Evolutionary conservation across 495 filamentous ascomycete species (phyloP), one percentile per base, ranked within the genome.

Genomic region (Xylaria curta): DNA sequence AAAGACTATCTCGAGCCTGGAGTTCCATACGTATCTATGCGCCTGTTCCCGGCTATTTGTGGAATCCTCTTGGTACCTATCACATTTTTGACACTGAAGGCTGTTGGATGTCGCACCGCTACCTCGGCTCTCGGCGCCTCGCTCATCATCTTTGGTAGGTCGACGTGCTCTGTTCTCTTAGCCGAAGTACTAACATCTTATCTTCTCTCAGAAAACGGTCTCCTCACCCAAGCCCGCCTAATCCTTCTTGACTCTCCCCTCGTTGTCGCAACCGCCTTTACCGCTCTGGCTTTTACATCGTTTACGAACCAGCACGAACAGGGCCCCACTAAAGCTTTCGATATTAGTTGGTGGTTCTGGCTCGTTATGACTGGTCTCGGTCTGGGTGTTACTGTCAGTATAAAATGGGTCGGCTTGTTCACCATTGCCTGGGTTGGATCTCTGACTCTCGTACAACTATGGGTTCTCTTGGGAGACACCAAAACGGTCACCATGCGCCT

Each of bases 401-500:
- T 98, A 69, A 99, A 99, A 85, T 99, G 96, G 96, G 96, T 99
- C 78, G 96, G 96, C 44, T 85, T 99, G 58, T 98, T 98, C 85
- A 99, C 96, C 56, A 98, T 98, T 80, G 96, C 95, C 26, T 99
- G 96, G 96, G 94, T 99, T 78, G 96, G 96, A 60, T 90, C 87
- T 78, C 88, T 99, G 82, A 99, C 96, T 21, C 79, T 94, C 58
- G 83, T 98, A 21, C 96, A 99, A 83, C 85, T 99, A 38, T 99
- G 96, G 96, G 90, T 97, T 71, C 82, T 99, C 54, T 90, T 98
- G 49, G 96, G 95, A 64, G 97, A 98, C 79, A 85, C 89, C 44
- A 94, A 89, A 79, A 93, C 88, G 60, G 93, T 98, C 38, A 93
- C 93, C 67, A 87, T 93, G 42, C 92, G 94, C 65, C 78, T 94